These are phyloP conservation scores for Syzygium oleosum DNA, from an alignment of 345 rosid genomes.

Conservation along the genomic window DNA sequence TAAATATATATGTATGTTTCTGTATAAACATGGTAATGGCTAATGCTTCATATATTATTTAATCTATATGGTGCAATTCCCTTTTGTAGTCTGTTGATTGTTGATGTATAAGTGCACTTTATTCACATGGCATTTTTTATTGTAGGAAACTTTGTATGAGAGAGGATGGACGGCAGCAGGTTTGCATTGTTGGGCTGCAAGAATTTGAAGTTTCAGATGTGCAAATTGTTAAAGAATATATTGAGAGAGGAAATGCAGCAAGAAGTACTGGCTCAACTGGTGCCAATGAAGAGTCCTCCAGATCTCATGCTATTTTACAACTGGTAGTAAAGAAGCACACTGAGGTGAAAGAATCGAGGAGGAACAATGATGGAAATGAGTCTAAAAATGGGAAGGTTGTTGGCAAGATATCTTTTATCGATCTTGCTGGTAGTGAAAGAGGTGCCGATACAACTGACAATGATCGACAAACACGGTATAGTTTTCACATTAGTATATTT, in stretches of 20 bases:
- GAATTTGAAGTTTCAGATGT: slow-evolving; percentile 95
- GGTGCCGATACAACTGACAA: slow-evolving; percentile 99
- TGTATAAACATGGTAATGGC: not conserved
- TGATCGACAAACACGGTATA: slow-evolving; percentile 94
- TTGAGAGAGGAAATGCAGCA: slow-evolving; percentile 86
- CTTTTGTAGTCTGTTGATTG: not conserved
- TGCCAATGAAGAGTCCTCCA: slow-evolving; percentile 97
- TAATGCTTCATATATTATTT: not conserved
- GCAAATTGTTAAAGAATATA: slow-evolving; percentile 88
- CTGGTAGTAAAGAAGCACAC: slow-evolving; percentile 82
- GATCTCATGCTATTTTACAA: slow-evolving; percentile 98
- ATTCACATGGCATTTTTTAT: not conserved
- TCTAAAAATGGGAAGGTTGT: slow-evolving; percentile 65
- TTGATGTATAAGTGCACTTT: not conserved
- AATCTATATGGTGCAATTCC: not conserved
- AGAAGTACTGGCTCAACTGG: slow-evolving; percentile 98
- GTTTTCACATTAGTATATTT: not conserved
- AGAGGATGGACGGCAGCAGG: slow-evolving; percentile 98
- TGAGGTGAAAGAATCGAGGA: slow-evolving; percentile 75
- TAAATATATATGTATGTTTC: not conserved
- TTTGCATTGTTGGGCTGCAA: slow-evolving; percentile 97
- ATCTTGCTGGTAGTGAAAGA: slow-evolving; percentile 99
- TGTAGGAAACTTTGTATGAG: slow-evolving; percentile 95
- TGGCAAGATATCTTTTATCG: slow-evolving; percentile 96
- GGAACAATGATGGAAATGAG: slow-evolving; percentile 73